phyloP scores from a whole-genome alignment of 2,329 filamentous ascomycete species.

The Curvularia sp. region DNA sequence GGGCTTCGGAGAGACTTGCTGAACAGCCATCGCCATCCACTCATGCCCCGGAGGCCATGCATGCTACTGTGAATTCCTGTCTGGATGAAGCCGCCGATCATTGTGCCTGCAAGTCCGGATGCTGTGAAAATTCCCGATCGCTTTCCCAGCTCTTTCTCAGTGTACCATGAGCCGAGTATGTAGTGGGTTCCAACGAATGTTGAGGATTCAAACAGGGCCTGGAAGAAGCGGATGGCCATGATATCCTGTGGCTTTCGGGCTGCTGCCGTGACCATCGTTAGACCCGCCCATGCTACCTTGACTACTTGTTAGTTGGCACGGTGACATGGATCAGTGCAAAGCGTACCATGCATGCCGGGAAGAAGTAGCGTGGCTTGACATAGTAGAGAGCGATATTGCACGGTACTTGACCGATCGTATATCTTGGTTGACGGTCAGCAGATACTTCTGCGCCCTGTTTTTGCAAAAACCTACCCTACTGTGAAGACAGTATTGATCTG shows the following conservation, averaged over 20 bases:
- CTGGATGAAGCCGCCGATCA: constrained; percentile 70
- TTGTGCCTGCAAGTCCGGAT: constrained; percentile 65
- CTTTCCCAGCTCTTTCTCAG: constrained; percentile 66
- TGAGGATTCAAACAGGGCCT: constrained; percentile 63
- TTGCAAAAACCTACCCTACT: constrained; percentile 30
- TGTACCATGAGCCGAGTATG: constrained; percentile 69
- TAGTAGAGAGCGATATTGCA: constrained; percentile 64
- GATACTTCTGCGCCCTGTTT: neutral
- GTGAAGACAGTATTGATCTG: constrained; percentile 56
- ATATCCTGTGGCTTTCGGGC: constrained; percentile 61
- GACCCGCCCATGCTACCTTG: constrained; percentile 63
- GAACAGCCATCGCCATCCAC: constrained; percentile 61
- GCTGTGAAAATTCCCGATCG: constrained; percentile 68
- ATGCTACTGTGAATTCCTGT: constrained; percentile 58
- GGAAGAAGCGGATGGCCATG: constrained; percentile 65
- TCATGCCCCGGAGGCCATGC: constrained; percentile 58
- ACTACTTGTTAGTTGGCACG: neutral
- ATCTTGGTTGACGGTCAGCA: constrained; percentile 23
- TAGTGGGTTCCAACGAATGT: constrained; percentile 66
- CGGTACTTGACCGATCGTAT: constrained; percentile 61
- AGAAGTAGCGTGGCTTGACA: constrained; percentile 68
- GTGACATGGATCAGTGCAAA: no score
- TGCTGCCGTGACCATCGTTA: constrained; percentile 69
- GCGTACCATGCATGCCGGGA: constrained; percentile 66
- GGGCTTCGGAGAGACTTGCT: constrained; percentile 3